These are phyloP conservation scores for Fimicolochytrium jonesii DNA, from an alignment of 192 early-diverging fungal species.

Conservation along the genomic window DNA sequence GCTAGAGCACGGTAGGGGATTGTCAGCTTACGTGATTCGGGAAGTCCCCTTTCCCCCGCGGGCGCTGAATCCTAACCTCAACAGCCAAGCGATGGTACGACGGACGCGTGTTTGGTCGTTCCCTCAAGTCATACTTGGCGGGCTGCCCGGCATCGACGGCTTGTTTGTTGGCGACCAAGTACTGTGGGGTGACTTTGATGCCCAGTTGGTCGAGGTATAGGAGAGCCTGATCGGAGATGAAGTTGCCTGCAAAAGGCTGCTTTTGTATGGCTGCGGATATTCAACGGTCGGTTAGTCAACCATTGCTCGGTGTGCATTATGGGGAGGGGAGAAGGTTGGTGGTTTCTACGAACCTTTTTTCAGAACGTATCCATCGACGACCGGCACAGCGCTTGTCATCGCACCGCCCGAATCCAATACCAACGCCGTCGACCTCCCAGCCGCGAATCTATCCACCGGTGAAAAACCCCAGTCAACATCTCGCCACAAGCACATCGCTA, in stretches of 20 bases:
- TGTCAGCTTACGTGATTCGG: too few species aligned
- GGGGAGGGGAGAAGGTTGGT: not conserved
- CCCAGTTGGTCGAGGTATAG: conserved; percentile 49
- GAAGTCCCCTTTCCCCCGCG: too few species aligned
- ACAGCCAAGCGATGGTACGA: conserved; percentile 75
- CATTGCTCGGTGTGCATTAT: not conserved
- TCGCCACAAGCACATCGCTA: conserved; percentile 2
- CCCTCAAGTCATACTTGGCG: conserved; percentile 47
- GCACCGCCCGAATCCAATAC: conserved; percentile 91
- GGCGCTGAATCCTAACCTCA: conserved; percentile 52
- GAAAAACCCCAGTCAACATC: conserved; percentile 14
- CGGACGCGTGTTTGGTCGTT: conserved; percentile 53
- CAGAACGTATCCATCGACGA: conserved; percentile 93
- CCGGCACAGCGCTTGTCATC: conserved; percentile 87
- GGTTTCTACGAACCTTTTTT: conserved; percentile 65
- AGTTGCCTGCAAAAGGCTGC: conserved; percentile 77
- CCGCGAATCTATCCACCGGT: conserved; percentile 70
- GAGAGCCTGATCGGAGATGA: conserved; percentile 72
- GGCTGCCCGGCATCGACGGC: conserved; percentile 65
- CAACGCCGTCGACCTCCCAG: conserved; percentile 81
- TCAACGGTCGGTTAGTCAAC: not conserved
- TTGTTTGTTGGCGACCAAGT: conserved; percentile 71
- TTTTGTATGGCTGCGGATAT: conserved; percentile 44
- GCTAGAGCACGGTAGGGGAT: too few species aligned
- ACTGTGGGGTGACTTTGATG: conserved; percentile 73